These are phyloP conservation scores for Aureobasidium sp. DNA, from an alignment of 2,329 filamentous ascomycete genomes.

Conservation along the genomic window DNA sequence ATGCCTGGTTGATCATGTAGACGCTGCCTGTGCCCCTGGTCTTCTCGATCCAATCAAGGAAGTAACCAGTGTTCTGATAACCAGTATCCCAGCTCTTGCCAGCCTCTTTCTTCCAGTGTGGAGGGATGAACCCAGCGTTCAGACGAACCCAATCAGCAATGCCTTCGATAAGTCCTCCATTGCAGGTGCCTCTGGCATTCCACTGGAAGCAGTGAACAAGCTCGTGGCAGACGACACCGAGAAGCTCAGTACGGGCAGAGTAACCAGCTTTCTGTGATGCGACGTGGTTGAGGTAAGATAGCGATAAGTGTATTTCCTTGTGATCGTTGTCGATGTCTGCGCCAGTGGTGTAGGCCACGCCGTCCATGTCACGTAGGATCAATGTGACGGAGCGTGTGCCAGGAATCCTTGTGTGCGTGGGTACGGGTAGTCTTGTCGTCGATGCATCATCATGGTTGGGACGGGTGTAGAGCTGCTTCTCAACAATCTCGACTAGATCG, in stretches of 20 bases:
- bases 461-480: conserved; percentile 61
- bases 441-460: conserved; percentile 11
- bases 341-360: conserved; percentile 84
- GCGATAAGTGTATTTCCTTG: conserved; percentile 86
- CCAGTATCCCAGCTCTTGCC: conserved; percentile 70
- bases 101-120: conserved; percentile 65
- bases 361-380: conserved; percentile 67
- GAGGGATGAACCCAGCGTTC: conserved; percentile 61
- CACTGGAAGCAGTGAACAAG: conserved; percentile 93
- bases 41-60: conserved; percentile 74
- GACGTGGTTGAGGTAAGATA: conserved; percentile 56
- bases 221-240: conserved; percentile 82
- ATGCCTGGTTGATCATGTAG: conserved; percentile 54
- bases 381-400: conserved; percentile 81
- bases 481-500: conserved; percentile 57
- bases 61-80: conserved; percentile 87
- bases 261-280: conserved; percentile 14
- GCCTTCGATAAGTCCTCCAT: conserved; percentile 75
- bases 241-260: conserved; percentile 53
- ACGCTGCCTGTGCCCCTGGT: conserved; percentile 45
- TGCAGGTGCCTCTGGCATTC: conserved; percentile 49
- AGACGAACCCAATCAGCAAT: conserved; percentile 90
- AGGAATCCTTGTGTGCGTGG: conserved; percentile 30
- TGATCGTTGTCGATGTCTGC: conserved; percentile 72
- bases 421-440: not conserved